Conservation (phyloP, 2,329 filamentous ascomycete species). For the Scolecobasidium constrictum region DNA sequence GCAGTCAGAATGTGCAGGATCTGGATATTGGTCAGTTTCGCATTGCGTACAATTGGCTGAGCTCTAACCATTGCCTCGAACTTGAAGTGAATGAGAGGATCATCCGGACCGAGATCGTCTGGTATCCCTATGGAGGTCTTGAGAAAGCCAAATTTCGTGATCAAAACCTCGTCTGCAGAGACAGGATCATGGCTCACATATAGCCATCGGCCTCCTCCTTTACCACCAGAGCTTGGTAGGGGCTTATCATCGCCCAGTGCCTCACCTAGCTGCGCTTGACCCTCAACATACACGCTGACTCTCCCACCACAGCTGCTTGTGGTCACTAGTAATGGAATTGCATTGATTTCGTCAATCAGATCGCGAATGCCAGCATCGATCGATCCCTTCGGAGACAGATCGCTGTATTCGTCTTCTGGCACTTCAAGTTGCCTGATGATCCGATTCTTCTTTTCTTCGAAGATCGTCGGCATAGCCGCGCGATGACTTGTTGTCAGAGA, state of each 20-base stretch:
- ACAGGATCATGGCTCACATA: slow-evolving; percentile 79
- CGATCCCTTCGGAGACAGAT: slow-evolving; percentile 80
- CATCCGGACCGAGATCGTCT: neutral
- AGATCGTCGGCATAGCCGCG: slow-evolving; percentile 14
- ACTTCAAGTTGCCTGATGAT: slow-evolving; percentile 62
- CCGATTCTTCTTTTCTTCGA: slow-evolving; percentile 50
- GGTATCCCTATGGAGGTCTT: slow-evolving; percentile 9
- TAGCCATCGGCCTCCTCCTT: slow-evolving; percentile 77
- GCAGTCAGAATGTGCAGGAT: slow-evolving; percentile 81
- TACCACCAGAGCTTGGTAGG: slow-evolving; percentile 62
- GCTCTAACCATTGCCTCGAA: slow-evolving; percentile 77
- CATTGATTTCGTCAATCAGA: slow-evolving; percentile 71
- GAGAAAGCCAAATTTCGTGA: neutral
- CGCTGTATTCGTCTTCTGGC: slow-evolving; percentile 62
- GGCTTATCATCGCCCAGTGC: slow-evolving; percentile 9
- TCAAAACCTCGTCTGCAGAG: slow-evolving; percentile 6
- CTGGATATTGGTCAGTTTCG: slow-evolving; percentile 35
- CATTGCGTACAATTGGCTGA: slow-evolving; percentile 9
- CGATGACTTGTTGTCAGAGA: neutral
- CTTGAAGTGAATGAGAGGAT: slow-evolving; percentile 54
- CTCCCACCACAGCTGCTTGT: slow-evolving; percentile 89
- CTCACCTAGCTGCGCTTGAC: slow-evolving; percentile 33
- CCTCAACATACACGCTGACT: slow-evolving; percentile 81
- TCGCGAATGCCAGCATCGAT: slow-evolving; percentile 69
- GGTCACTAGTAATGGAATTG: slow-evolving; percentile 64